Evolutionary conservation across 768 basidiomycete genomes (phyloP).

Genomic region (Omphalotus guepiniiformis): DNA sequence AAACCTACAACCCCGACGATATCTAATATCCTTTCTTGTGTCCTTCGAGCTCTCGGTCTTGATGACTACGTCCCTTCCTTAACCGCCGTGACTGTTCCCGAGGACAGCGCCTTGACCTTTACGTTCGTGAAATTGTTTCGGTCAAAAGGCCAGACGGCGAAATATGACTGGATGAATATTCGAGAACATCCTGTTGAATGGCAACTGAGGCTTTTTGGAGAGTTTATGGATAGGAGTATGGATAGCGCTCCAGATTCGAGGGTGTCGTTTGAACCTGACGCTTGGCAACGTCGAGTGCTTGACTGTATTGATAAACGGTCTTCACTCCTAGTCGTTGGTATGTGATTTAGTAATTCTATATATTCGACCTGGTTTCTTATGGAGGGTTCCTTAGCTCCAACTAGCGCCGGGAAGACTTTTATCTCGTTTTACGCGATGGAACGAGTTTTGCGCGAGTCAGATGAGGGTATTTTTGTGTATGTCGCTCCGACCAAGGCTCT

Average conservation of each 20-base stretch:
- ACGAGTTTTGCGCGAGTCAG: conserved; percentile 53
- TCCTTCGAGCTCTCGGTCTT: conserved; percentile 48
- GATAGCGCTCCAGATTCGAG: conserved; percentile 54
- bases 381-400: conserved; percentile 43
- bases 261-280: conserved; percentile 63
- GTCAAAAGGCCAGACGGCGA: conserved; percentile 34
- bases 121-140: conserved; percentile 53
- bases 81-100: conserved; percentile 11
- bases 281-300: conserved; percentile 65
- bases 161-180: conserved; percentile 51
- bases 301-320: conserved; percentile 55
- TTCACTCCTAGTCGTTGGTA: conserved; percentile 66
- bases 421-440: conserved; percentile 80
- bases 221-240: conserved; percentile 71
- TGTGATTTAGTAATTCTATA: conserved; percentile 15
- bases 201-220: conserved; percentile 68
- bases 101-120: conserved; percentile 37
- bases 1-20: conserved; percentile 32
- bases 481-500: conserved; percentile 75
- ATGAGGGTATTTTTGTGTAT: conserved; percentile 67
- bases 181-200: conserved; percentile 54
- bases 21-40: conserved; percentile 31
- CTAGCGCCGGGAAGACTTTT: conserved; percentile 74
- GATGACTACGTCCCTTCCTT: conserved; percentile 28
- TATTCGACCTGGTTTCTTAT: background rate